Evolutionary conservation across 2,329 filamentous ascomycete species (phyloP), one percentile per base, ranked within the genome.

Genomic region (Pseudomassariella vexata): DNA sequence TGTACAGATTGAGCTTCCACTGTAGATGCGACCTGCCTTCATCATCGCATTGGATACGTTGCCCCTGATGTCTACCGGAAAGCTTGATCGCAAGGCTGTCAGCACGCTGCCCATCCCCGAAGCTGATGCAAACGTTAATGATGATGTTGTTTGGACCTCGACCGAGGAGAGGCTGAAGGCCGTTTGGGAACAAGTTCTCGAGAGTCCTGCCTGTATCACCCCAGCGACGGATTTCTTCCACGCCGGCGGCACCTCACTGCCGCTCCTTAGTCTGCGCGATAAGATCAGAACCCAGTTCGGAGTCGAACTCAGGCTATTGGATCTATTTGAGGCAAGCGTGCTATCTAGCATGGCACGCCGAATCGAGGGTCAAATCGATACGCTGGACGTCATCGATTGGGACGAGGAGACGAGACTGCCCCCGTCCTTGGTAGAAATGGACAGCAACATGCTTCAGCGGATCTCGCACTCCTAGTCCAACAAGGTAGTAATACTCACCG

Each of bases 181-280:
- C 17, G 23, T 44, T 1, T 47, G 45, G 41, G 24, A 48, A 3
- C 34, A 40, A 0, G 35, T 48, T 4, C 33, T 58, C 3, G 48
- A 48, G 30, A 25, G 40, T 4, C 28, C 44, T 1, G n/a, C n/a
- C n/a, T 36, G 36, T 2, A 43, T 49, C 7, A 22, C 34, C 0
- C 19, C 35, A 0, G 28, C 40, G 9, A 47, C 60, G 5, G 52
- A 61, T 43, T 66, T 69, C 46, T 67, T 66, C 48, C 35, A 30
- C 1, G 43, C 56, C 5, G 63, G 63, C 4, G 64, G 62, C 5
- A 64, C 55, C 39, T 67, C 63, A 1, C 36, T 66, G 9, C 46
- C 61, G 1, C 39, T 66, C 2, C 42, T 67, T 8, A 35, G 49
- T 2, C 53, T 73, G 0, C 57, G 63, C 34, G 30, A 39, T 1